Base-by-base conservation (phyloP, 1,284 basidiomycete genomes). In the Marasmius oreades region DNA sequence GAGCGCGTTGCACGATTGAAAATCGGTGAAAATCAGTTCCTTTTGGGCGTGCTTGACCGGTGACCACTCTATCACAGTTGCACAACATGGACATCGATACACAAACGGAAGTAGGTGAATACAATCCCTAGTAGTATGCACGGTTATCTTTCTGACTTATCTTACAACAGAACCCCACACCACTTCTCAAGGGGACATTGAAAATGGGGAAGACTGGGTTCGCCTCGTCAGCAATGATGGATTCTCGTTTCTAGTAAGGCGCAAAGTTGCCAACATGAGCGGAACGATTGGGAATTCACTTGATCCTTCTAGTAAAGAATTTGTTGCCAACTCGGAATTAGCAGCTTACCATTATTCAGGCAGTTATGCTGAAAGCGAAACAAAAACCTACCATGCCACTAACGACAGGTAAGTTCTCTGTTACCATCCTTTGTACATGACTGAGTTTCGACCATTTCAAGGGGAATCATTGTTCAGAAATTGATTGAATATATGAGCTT, bases 401-500 rank as follows among this genome's bases (percentile, higher is more conserved):
- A 78, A 82, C 59, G 71, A 82, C 24, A 23, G 60, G 60, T 61
- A 36, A 2, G 47, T 22, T 23, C 79, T 80, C 57, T 50, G 70
- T 58, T 28, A 34, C 16, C 1, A 16, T 16, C 31, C 33, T 22
- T 24, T n/a, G 20, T 42, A 18, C 28, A 6, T 33, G 12, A 18
- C 26, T 45, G 33, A 24, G n/a, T 42, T 34, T 37, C 37, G 12
- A 39, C 47, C 16, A 18, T 24, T 45, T 12, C 16, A 64, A 92
- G 90, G 28, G 86, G 82, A 2, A 79, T 86, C 37, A 84, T 93
- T 24, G 82, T 92, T 1, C 90, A 93, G 68, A 93, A 91, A 66
- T 75, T 93, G 31, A 77, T 88, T 39, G 92, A 94, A 68, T 94
- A 92, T 66, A 84, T 94, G 70, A 73, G 81, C 54, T 93, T 90